Evolutionary conservation across 2,329 filamentous ascomycete species (phyloP).

Genomic region (Cordyceps farinosa): DNA sequence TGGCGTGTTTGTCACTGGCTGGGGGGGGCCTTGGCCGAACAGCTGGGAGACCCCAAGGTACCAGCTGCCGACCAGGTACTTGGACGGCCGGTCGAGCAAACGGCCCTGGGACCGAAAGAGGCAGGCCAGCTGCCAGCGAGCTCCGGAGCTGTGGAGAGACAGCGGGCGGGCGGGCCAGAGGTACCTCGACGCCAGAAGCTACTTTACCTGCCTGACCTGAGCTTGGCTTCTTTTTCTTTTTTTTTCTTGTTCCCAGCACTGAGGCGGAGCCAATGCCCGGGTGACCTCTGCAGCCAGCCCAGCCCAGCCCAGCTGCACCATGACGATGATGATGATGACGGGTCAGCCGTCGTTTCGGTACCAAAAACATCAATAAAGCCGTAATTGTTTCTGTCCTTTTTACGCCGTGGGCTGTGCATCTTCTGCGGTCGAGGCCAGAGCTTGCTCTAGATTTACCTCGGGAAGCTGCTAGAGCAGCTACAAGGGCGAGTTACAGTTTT

Average conservation of each 20-base stretch:
- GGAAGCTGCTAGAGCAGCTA: too few relatives aligned
- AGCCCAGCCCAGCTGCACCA: not conserved
- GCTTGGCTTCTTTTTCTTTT: not conserved
- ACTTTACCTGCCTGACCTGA: not conserved
- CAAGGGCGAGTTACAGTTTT: too few relatives aligned
- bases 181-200: constrained; percentile 4
- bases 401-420: too few relatives aligned
- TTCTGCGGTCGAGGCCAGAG: too few relatives aligned
- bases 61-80: not conserved
- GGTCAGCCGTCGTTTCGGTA: not conserved
- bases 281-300: not conserved
- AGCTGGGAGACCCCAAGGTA: not conserved
- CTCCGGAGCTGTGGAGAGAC: not conserved
- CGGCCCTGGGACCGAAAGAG: not conserved
- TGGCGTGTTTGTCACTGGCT: constrained; percentile 16
- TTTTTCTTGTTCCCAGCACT: not conserved
- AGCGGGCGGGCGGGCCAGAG: not conserved
- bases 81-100: not conserved
- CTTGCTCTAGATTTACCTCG: too few relatives aligned
- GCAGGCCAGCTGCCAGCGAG: not conserved
- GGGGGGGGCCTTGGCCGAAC: not conserved
- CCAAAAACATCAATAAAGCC: too few relatives aligned
- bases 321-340: not conserved
- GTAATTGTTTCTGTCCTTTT: too few relatives aligned
- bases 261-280: not conserved